Conservation (phyloP, 2,329 filamentous ascomycete species). For the Diplodia seriata region DNA sequence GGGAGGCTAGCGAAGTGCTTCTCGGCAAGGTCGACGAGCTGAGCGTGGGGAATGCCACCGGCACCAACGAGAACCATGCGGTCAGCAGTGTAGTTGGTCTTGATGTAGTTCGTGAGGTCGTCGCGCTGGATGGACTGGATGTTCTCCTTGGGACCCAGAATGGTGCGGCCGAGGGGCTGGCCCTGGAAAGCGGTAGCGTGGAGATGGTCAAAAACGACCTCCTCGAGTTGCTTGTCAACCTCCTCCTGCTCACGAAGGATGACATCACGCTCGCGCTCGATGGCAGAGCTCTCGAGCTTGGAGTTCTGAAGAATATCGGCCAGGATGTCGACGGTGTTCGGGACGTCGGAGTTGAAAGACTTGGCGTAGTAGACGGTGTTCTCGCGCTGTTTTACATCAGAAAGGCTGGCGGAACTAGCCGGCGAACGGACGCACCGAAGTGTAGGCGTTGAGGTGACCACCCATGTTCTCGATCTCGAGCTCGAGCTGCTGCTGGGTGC, state of each 20-base stretch:
- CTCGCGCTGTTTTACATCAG: constrained; percentile 68
- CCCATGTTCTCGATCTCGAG: constrained; percentile 99
- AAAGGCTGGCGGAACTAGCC: constrained; percentile 3
- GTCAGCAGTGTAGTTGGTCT: constrained; percentile 99
- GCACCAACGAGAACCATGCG: constrained; percentile 98
- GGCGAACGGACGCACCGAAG: constrained; percentile 72
- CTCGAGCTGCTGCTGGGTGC: constrained; percentile 96
- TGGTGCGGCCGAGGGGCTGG: constrained; percentile 95
- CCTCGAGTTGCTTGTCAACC: constrained; percentile 99
- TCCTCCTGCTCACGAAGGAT: constrained; percentile 99
- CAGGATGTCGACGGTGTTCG: constrained; percentile 95
- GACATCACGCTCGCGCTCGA: constrained; percentile 97
- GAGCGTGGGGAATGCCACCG: constrained; percentile 89
- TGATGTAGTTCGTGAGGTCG: constrained; percentile 95
- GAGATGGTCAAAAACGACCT: constrained; percentile 98
- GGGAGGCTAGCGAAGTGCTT: constrained; percentile 89
- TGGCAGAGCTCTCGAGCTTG: constrained; percentile 90
- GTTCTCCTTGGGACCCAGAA: constrained; percentile 97
- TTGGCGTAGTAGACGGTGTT: constrained; percentile 99
- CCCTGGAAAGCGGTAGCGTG: constrained; percentile 97
- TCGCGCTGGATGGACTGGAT: constrained; percentile 93
- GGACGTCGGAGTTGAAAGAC: constrained; percentile 97
- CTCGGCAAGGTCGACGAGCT: constrained; percentile 95
- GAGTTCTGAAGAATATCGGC: constrained; percentile 99
- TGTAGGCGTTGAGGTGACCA: constrained; percentile 98